Evolutionary conservation across 163 green algal species (phyloP).

Genomic region (Scenedesmus sp.): DNA sequence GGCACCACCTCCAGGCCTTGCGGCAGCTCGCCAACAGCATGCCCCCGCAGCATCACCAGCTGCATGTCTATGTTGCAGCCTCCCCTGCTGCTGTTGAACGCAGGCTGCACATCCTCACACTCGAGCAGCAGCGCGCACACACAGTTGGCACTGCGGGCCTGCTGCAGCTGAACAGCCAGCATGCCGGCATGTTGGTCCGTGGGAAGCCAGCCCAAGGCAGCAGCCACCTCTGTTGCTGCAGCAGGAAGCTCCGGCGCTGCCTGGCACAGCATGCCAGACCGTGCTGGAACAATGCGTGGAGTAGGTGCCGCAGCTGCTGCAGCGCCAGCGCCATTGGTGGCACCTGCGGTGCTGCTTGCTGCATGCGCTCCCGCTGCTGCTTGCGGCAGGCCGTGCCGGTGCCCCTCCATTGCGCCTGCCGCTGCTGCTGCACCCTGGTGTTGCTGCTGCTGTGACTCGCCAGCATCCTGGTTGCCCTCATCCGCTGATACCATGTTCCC

Average conservation of each 20-base stretch:
- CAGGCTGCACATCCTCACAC: constrained; percentile 33
- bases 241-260: not conserved
- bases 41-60: constrained; percentile 39
- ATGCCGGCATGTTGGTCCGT: not conserved
- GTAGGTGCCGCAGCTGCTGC: not conserved
- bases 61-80: constrained; percentile 48
- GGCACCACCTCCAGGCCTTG: not conserved
- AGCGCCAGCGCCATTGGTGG: not conserved
- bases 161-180: constrained; percentile 34
- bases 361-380: not conserved
- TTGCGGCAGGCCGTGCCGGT: not conserved
- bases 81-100: constrained; percentile 20
- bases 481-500: not conserved
- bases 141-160: not conserved
- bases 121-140: constrained; percentile 29
- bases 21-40: not conserved
- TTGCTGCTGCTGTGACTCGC: not conserved
- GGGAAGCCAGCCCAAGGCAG: constrained; percentile 19
- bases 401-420: not conserved
- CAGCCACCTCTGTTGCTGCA: constrained; percentile 8
- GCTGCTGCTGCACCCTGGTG: not conserved
- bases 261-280: not conserved
- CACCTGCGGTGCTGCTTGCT: not conserved
- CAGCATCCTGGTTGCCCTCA: not conserved
- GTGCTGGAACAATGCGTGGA: not conserved